Evolutionary conservation across 2,329 filamentous ascomycete genomes (phyloP).

Genomic region (Dendrostoma leiphaemia): DNA sequence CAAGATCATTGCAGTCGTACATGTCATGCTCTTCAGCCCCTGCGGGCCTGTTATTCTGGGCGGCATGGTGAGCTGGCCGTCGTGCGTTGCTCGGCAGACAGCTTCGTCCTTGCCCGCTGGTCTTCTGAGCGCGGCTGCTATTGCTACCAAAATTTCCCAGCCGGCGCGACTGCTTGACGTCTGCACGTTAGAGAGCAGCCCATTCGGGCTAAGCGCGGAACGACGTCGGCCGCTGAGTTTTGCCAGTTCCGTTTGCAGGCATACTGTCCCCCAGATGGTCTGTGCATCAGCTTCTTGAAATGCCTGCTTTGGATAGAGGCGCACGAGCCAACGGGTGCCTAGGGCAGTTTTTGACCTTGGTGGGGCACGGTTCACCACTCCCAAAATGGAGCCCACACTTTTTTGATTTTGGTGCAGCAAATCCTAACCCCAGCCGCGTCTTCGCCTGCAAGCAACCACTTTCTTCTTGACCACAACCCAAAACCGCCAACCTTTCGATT

Average conservation of each 20-base stretch:
- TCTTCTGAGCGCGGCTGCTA: conserved; percentile 7
- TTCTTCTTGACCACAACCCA: not conserved
- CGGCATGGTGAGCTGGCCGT: conserved; percentile 52
- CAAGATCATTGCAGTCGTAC: conserved; percentile 43
- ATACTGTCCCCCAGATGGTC: not conserved
- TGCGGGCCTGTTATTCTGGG: conserved; percentile 62
- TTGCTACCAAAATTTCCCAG: conserved; percentile 19
- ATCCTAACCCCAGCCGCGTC: not conserved
- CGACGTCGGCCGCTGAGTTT: conserved; percentile 3
- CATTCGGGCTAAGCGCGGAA: not conserved
- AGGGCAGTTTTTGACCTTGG: conserved; percentile 3
- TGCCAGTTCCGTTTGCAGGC: not conserved
- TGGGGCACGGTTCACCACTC: conserved; percentile 1
- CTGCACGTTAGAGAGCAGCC: not conserved
- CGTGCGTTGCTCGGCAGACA: conserved; percentile 19
- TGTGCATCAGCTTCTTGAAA: not conserved
- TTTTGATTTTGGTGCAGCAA: conserved; percentile 8
- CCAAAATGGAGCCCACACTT: conserved; percentile 16
- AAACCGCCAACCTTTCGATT: conserved; percentile 9
- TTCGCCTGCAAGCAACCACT: no score
- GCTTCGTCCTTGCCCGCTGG: conserved; percentile 5
- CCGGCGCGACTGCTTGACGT: conserved; percentile 17
- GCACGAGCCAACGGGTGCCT: not conserved
- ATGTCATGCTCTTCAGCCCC: conserved; percentile 57
- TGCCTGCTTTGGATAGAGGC: not conserved